phyloP scores from a whole-genome alignment of 108 stramenopile species.

The Cylindrotheca fusiformis region DNA sequence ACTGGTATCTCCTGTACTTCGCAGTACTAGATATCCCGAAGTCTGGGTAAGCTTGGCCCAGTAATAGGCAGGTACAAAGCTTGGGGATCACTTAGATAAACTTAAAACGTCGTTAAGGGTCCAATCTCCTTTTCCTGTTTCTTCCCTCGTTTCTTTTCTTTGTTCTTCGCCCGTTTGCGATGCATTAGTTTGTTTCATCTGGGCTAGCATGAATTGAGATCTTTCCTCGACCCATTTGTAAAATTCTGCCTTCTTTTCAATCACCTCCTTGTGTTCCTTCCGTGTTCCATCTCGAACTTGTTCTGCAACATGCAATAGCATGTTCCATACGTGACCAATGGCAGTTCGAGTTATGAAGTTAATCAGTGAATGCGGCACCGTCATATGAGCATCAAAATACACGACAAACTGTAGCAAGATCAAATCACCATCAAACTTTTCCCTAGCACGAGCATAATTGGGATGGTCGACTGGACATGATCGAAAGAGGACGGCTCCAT shows the following conservation, averaged over 20 bases:
- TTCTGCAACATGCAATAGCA: slow-evolving; percentile 63
- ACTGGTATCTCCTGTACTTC: no score
- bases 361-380: slow-evolving; percentile 53
- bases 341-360: slow-evolving; percentile 61
- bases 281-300: slow-evolving; percentile 64
- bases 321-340: slow-evolving; percentile 58
- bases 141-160: background rate
- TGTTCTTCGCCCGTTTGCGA: background rate
- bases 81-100: slow-evolving; percentile 10
- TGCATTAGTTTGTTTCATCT: background rate
- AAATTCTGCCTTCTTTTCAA: slow-evolving; percentile 59
- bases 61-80: no score
- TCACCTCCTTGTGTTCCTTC: slow-evolving; percentile 52
- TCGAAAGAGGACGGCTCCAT: slow-evolving; percentile 59
- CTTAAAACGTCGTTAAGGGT: slow-evolving; percentile 20
- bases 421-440: slow-evolving; percentile 28
- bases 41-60: no score
- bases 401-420: slow-evolving; percentile 52
- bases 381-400: slow-evolving; percentile 52
- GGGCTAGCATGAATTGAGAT: slow-evolving; percentile 39
- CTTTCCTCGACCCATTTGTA: slow-evolving; percentile 71
- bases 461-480: slow-evolving; percentile 73
- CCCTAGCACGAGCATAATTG: slow-evolving; percentile 4
- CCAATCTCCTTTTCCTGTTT: slow-evolving; percentile 4
- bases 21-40: no score